Evolutionary conservation across 306 rosid genomes (phyloP), one percentile per base, ranked within the genome.

Genomic region (Cucurbita ficifolia): DNA sequence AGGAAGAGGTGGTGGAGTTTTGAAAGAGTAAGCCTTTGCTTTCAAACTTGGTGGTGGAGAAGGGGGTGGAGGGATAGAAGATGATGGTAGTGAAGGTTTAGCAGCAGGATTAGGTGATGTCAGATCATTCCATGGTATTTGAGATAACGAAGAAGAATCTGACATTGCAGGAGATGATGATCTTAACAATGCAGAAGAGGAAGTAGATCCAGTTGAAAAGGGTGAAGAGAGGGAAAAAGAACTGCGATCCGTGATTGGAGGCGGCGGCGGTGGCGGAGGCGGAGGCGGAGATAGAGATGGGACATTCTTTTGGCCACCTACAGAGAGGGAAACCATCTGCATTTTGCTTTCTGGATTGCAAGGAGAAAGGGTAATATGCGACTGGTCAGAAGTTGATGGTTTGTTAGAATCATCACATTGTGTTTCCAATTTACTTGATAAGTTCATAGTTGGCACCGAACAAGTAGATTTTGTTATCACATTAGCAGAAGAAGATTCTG

Each of bases 1-100:
- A 16, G 97, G 91, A 16, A 92, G 96, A 76, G 96, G 99, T 48
- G 96, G 91, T 22, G 91, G 96, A 7, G 89, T 79, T 80, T 86
- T 93, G 18, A 38, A 33, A 50, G 76, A 81, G 36, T 60, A 67
- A 19, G 2, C 79, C 45, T 67, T 78, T 19, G 78, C 69, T 63
- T 78, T 88, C 8, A 39, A 65, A 80, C 82, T 75, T 52, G 95
- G 91, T 70, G 99, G 97, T 2, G 96, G 96, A 51, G 88, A 80
- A 22, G 97, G 97, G 56, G 98, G 96, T 51, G 92, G 84, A 50
- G 99, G 97, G 80, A 88, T 78, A 42, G 29, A 36, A 46, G 87
- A 59, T 57, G 86, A 79, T 64, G 84, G 69, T 67, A 76, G 71
- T 70, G 91, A 36, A 10, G 75, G 75, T 61, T 61, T 69, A 13